These are phyloP conservation scores for Naganishia albida DNA, from an alignment of 1,284 basidiomycete species.

Conservation along the genomic window DNA sequence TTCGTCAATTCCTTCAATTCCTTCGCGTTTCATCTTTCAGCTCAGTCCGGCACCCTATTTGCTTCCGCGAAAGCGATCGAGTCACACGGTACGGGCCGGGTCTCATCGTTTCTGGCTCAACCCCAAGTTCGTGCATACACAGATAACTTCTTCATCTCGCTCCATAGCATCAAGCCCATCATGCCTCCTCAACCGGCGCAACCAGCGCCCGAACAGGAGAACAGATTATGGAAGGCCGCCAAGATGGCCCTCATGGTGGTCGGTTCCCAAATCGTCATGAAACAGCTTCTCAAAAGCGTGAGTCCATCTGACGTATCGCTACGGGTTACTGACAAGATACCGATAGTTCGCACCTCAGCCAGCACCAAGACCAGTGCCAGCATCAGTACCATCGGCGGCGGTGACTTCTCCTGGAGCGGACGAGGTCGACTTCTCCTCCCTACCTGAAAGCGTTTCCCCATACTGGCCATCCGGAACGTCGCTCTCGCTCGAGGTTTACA, in stretches of 20 bases:
- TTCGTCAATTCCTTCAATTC: not conserved
- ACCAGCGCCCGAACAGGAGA: slow-evolving; percentile 1
- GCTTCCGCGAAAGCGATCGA: slow-evolving; percentile 3
- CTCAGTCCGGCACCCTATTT: not conserved
- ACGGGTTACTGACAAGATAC: not conserved
- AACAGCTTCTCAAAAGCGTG: slow-evolving; percentile 16
- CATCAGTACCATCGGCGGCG: not conserved
- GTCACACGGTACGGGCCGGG: no score
- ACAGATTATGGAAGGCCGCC: slow-evolving; percentile 20
- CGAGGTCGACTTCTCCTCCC: not conserved
- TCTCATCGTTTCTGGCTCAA: not conserved
- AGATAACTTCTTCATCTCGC: not conserved
- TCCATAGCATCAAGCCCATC: not conserved
- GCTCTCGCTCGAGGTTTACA: slow-evolving; percentile 10
- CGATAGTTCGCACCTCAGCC: slow-evolving; percentile 6
- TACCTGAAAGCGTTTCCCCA: slow-evolving; percentile 4
- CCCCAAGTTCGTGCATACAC: not conserved
- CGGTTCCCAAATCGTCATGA: slow-evolving; percentile 16
- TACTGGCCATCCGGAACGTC: slow-evolving; percentile 11
- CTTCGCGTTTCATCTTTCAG: slow-evolving; percentile 8
- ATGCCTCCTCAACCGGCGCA: slow-evolving; percentile 8
- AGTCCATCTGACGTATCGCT: not conserved
- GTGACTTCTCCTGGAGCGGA: not conserved
- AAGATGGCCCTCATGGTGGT: slow-evolving; percentile 20
- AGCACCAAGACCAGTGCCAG: not conserved